phyloP scores from a whole-genome alignment of 805 yeast species.

The Candida rishiriensis region DNA sequence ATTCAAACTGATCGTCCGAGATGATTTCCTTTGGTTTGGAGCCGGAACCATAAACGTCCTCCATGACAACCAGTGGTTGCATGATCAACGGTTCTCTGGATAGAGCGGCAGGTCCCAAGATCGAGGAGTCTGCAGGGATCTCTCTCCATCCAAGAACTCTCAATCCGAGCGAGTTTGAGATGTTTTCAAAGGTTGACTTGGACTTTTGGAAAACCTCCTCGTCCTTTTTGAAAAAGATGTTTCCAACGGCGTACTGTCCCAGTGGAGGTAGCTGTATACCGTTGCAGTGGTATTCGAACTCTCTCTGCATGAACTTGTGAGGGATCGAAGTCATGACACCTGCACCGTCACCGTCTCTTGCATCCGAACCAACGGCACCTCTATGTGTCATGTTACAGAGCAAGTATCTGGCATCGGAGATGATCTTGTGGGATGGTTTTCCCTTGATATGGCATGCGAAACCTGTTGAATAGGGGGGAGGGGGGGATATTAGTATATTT shows the following conservation, averaged over 20 bases:
- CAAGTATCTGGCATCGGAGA: constrained; percentile 81
- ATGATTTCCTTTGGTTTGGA: constrained; percentile 26
- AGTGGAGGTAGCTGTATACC: constrained; percentile 59
- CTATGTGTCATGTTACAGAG: constrained; percentile 98
- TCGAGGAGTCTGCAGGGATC: constrained; percentile 92
- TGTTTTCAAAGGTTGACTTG: constrained; percentile 70
- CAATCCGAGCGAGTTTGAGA: constrained; percentile 73
- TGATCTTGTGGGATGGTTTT: constrained; percentile 79
- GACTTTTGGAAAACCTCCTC: constrained; percentile 64
- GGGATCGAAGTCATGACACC: constrained; percentile 94
- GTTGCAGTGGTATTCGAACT: constrained; percentile 67
- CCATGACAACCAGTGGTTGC: constrained; percentile 87
- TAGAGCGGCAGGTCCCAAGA: constrained; percentile 90
- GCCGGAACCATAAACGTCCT: constrained; percentile 41
- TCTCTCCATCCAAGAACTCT: constrained; percentile 90
- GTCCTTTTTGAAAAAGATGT: constrained; percentile 88
- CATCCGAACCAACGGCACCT: constrained; percentile 95
- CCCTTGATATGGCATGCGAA: constrained; percentile 95
- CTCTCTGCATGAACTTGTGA: constrained; percentile 79
- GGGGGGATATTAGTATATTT: neutral
- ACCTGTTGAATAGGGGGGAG: constrained; percentile 29
- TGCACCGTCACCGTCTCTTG: constrained; percentile 98
- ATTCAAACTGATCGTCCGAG: constrained; percentile 50
- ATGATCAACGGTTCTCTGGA: constrained; percentile 87
- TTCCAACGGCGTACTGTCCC: constrained; percentile 95